Evolutionary conservation across 116 monocot species (phyloP), one percentile per base, ranked within the genome.

Genomic region (Phalaenopsis hybrid): DNA sequence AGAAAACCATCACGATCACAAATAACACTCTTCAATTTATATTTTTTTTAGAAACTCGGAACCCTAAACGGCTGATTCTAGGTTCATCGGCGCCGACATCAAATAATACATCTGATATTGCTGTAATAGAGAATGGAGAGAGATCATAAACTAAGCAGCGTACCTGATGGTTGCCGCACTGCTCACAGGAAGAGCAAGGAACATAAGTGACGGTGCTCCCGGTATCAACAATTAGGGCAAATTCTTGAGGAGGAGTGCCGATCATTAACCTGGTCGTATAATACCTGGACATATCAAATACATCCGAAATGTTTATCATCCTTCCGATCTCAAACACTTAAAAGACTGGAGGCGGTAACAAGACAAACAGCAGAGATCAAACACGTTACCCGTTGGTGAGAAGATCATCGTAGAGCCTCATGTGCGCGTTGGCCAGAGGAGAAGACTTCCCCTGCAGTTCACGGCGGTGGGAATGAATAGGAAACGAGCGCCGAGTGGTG

Each of bases 161-260:
- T 77, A 85, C 97, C 92, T 97, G 97, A 81, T 97, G 97, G 63
- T 90, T 86, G 23, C 97, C 97, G 61, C 97, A 97, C 72, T 94
- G 97, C 84, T 91, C 89, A 48, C 97, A 97, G 16, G 92, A 81
- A 63, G 92, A 86, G 83, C 97, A 97, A 2, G 97, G 97, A 20
- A 97, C 97, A 67, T 97, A 97, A 15, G 97, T 97, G 41, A 93
- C 94, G 4, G 94, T 97, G 84, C 97, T 97, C 48, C 97, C 97
- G 5, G 97, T 90, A 83, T 97, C 97, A 43, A 97, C 97, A 12
- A 97, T 97, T 37, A 97, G 78, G 0, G 97, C 92, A 49, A 97
- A 97, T 37, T 91, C 83, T 83, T 97, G 97, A 1, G 91, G 89
- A 12, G 97, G 97, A 59, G 97, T 93, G 63, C 97, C 97, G 76